Percentiles rank a stretch among this genome's conserved stretches.
These are phyloP conservation scores for Trifolium repens DNA, from an alignment of 306 rosid species.

Conservation along the genomic window DNA sequence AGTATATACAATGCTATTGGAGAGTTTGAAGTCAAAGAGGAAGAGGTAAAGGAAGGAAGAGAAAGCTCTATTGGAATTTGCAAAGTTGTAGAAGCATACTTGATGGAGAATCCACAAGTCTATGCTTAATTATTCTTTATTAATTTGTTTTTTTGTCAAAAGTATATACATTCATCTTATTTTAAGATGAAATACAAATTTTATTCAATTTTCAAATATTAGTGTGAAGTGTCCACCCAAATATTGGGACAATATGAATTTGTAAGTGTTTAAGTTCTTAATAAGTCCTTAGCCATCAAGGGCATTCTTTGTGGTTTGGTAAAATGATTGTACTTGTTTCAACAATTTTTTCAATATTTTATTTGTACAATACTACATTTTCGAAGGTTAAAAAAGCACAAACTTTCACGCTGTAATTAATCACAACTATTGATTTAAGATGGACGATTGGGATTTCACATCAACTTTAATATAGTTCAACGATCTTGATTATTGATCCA, in stretches of 20 bases:
- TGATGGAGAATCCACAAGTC: constrained; percentile 64
- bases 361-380: not conserved
- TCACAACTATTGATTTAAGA: too few relatives aligned
- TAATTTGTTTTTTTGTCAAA: constrained; percentile 3
- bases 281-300: constrained; percentile 35
- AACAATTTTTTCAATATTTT: not conserved
- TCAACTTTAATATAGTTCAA: too few relatives aligned
- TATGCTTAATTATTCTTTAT: constrained; percentile 48
- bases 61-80: constrained; percentile 69
- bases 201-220: constrained; percentile 37
- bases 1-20: constrained; percentile 63
- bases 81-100: constrained; percentile 71
- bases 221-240: constrained; percentile 18
- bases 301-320: constrained; percentile 17
- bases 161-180: constrained; percentile 12
- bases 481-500: too few relatives aligned
- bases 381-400: too few relatives aligned
- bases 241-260: constrained; percentile 8
- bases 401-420: too few relatives aligned
- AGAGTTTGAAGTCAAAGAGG: constrained; percentile 57
- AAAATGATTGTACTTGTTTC: not conserved
- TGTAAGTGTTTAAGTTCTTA: constrained; percentile 23
- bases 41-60: constrained; percentile 68
- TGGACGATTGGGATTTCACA: too few relatives aligned
- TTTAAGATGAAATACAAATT: constrained; percentile 15